Percentiles rank a stretch among this genome's conserved stretches.
These are phyloP conservation scores for Pleurotus pulmonarius DNA, from an alignment of 768 basidiomycete genomes.

Conservation along the genomic window DNA sequence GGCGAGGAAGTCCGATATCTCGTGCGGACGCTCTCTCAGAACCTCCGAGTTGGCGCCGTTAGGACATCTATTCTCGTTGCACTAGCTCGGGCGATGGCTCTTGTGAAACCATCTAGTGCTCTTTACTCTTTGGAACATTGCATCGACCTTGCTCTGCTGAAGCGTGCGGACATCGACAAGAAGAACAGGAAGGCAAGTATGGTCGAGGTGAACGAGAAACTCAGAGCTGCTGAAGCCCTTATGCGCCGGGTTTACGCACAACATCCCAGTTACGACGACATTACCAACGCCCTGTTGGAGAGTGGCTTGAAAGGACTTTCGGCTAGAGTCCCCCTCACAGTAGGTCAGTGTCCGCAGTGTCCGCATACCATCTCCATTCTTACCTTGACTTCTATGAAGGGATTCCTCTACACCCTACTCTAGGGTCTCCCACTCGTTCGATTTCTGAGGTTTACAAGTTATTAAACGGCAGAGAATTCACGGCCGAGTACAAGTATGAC, in stretches of 20 bases:
- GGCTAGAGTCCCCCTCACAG: constrained; percentile 57
- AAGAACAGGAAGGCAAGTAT: constrained; percentile 22
- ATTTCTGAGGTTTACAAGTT: constrained; percentile 79
- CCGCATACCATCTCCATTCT: neutral
- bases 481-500: constrained; percentile 90
- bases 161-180: constrained; percentile 14
- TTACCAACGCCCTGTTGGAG: constrained; percentile 56
- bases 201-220: constrained; percentile 33
- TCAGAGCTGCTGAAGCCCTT: constrained; percentile 56
- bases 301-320: constrained; percentile 58
- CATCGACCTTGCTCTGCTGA: constrained; percentile 24
- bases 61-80: constrained; percentile 78
- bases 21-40: constrained; percentile 67
- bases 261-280: constrained; percentile 75
- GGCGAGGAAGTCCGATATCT: constrained; percentile 90
- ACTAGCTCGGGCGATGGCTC: constrained; percentile 72
- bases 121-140: constrained; percentile 16
- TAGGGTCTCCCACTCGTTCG: constrained; percentile 84
- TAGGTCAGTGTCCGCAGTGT: constrained; percentile 47
- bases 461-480: constrained; percentile 62
- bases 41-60: constrained; percentile 86
- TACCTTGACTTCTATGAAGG: constrained; percentile 31
- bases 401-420: constrained; percentile 79
- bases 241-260: constrained; percentile 72
- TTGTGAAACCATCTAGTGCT: constrained; percentile 41